phyloP scores from a whole-genome alignment of 73 alveolate species.

The Symbiodinium natans region DNA sequence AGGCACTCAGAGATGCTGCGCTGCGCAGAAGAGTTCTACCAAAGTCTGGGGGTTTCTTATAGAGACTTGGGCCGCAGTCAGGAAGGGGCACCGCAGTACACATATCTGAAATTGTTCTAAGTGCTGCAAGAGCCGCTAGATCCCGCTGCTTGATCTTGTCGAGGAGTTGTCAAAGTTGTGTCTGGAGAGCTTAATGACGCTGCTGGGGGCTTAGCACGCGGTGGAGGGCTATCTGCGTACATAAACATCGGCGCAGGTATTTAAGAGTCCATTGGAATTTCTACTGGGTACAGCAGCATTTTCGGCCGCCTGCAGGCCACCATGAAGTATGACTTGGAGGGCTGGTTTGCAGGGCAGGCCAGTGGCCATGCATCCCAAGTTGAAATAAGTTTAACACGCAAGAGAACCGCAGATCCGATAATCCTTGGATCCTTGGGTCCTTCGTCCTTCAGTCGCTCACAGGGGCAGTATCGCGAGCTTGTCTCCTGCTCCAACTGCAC shows the following conservation, averaged over 20 bases:
- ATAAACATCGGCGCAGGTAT: too few relatives aligned
- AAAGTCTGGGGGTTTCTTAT: slow-evolving; percentile 97
- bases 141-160: neutral
- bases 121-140: neutral
- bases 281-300: neutral
- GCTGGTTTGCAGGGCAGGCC: slow-evolving; percentile 94
- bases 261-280: too few relatives aligned
- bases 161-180: slow-evolving; percentile 97
- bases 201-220: slow-evolving; percentile 95
- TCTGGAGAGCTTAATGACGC: slow-evolving; percentile 99
- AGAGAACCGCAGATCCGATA: slow-evolving; percentile 97
- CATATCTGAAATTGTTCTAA: too few relatives aligned
- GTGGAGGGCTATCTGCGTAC: too few relatives aligned
- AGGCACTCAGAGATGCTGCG: slow-evolving; percentile 97
- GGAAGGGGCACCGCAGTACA: neutral
- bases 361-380: neutral
- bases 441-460: slow-evolving; percentile 94
- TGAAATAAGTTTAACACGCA: too few relatives aligned
- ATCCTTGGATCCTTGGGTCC: neutral
- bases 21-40: slow-evolving; percentile 98
- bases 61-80: slow-evolving; percentile 92
- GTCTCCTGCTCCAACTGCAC: slow-evolving; percentile 99
- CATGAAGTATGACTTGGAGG: slow-evolving; percentile 99
- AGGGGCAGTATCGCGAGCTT: slow-evolving; percentile 97
- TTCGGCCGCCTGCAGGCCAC: slow-evolving; percentile 54